Evolutionary conservation across 345 rosid species (phyloP).

Genomic region (Acer saccharum): DNA sequence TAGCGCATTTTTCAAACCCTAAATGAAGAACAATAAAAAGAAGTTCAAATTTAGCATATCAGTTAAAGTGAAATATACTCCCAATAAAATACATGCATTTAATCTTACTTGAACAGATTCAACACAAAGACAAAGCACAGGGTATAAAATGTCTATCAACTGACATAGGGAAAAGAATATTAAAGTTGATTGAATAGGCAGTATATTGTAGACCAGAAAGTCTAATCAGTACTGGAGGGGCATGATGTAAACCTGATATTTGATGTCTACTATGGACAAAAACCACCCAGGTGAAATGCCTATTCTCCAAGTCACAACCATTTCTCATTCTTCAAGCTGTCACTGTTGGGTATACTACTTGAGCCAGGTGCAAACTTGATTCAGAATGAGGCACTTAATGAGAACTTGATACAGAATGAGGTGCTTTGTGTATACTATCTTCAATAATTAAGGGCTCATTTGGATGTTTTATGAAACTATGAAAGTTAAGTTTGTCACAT

Average conservation of each 20-base stretch:
- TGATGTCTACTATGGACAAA: background rate
- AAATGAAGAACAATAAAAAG: constrained; percentile 8
- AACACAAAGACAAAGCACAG: constrained; percentile 5
- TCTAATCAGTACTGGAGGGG: too few relatives aligned
- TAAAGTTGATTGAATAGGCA: background rate
- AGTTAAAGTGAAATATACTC: background rate
- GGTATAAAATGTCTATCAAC: background rate
- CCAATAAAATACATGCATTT: constrained; percentile 8
- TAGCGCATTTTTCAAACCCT: constrained; percentile 87
- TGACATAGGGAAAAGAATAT: background rate
- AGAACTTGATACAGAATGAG: too few relatives aligned
- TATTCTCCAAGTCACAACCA: too few relatives aligned
- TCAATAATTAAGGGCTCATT: background rate
- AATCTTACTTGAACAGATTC: background rate
- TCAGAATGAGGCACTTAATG: background rate
- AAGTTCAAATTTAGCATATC: constrained; percentile 2
- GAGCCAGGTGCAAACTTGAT: background rate
- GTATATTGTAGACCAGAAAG: background rate
- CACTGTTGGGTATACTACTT: background rate
- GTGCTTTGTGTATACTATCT: background rate
- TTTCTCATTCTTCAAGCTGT: background rate
- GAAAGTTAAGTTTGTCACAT: background rate
- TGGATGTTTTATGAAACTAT: background rate
- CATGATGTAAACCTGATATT: background rate
- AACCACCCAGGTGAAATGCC: too few relatives aligned